These are phyloP conservation scores for Trichoderma semiorbis DNA, from an alignment of 2,329 filamentous ascomycete genomes.

Conservation along the genomic window DNA sequence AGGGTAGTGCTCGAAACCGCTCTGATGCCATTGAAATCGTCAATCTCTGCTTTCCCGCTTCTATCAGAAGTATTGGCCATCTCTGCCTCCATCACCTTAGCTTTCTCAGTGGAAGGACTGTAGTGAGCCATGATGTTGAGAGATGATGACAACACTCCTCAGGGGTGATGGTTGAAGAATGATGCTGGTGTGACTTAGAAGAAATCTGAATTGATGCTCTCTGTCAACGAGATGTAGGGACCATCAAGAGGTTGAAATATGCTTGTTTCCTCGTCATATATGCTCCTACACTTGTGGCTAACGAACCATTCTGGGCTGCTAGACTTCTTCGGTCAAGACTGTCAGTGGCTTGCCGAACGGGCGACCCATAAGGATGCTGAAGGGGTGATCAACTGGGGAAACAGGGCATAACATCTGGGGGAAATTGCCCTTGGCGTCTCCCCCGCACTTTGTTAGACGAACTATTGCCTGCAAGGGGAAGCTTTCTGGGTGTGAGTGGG, in stretches of 20 bases:
- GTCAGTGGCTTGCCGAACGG: neutral
- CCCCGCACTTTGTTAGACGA: neutral
- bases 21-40: neutral
- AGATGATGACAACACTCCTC: neutral
- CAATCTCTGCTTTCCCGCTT: neutral
- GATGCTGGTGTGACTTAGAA: neutral
- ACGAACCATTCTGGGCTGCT: neutral
- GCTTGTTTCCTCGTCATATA: neutral
- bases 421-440: neutral
- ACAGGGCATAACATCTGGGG: neutral
- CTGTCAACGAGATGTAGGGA: neutral
- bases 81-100: neutral
- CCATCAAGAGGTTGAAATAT: neutral
- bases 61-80: neutral
- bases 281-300: neutral
- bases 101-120: neutral
- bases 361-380: neutral
- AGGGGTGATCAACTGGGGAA: neutral
- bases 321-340: neutral
- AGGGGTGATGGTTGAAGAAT: neutral
- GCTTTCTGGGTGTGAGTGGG: neutral
- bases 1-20: neutral
- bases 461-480: conserved; percentile 2
- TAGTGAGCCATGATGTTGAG: neutral
- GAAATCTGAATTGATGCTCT: neutral